Evolutionary conservation across 306 rosid species (phyloP).

Genomic region (Vachellia pachyceras): DNA sequence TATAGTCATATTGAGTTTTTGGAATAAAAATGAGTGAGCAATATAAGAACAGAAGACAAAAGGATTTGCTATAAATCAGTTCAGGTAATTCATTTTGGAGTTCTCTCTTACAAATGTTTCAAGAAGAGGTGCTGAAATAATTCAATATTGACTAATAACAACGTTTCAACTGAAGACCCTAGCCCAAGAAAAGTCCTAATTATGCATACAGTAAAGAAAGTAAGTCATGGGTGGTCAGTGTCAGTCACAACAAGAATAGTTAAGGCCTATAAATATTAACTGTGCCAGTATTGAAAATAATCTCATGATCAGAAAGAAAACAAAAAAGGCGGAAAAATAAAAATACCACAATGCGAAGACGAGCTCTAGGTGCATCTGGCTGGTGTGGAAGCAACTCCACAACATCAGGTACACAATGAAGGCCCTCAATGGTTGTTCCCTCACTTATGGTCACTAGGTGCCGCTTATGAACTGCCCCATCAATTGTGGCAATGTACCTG

Average conservation of each 20-base stretch:
- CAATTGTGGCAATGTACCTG: conserved; percentile 87
- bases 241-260: conserved; percentile 16
- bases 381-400: conserved; percentile 80
- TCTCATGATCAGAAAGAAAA: conserved; percentile 29
- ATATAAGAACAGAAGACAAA: conserved; percentile 14
- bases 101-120: conserved; percentile 16
- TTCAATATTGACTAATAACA: background rate
- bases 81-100: conserved; percentile 8
- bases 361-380: conserved; percentile 71
- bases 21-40: conserved; percentile 3
- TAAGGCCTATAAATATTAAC: background rate
- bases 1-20: conserved; percentile 5
- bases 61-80: conserved; percentile 14
- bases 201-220: conserved; percentile 3
- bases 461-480: conserved; percentile 75
- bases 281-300: conserved; percentile 22
- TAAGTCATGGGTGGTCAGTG: background rate
- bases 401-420: conserved; percentile 78
- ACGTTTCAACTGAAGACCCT: conserved; percentile 3
- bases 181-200: conserved; percentile 6
- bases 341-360: conserved; percentile 86
- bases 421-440: conserved; percentile 79
- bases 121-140: conserved; percentile 15
- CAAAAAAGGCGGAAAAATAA: background rate
- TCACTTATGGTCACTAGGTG: conserved; percentile 74